Base-by-base conservation (phyloP, 768 basidiomycete species). In the Brasilioporus rufonigricans region DNA sequence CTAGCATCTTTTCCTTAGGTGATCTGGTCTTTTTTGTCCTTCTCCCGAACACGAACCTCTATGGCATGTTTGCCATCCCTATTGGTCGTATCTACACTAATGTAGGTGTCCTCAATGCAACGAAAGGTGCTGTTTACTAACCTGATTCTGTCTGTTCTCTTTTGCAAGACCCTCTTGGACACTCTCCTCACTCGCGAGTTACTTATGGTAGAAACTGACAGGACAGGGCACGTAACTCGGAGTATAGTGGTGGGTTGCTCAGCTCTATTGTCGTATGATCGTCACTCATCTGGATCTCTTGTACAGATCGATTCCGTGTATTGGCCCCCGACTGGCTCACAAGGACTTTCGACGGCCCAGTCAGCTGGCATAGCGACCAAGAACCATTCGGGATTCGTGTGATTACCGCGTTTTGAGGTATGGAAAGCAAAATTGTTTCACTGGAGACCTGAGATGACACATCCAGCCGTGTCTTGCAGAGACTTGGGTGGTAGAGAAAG, bases 71-170 rank as follows among this genome's bases (percentile, higher is more conserved):
- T 44, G 68, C 70, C 4, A 63, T 76, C 11, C 71, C 76, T 1
- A 65, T 77, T 18, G 75, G 76, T 24, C 72, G 77, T 16, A 76
- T 80, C 54, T 66, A 74, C 56, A 80, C 78, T 3, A 80, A 80
- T 47, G 79, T 80, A 52, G 63, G 77, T 48, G 5, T 47, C 9
- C 2, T 23, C 26, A 1, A n/a, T 12, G 19, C 9, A 43, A 11
- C n/a, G n/a, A 21, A 3, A 9, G 0, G 9, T 36, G 29, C 35
- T 29, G 27, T 29, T 9, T 4, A 29, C 27, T 29, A 29, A 29
- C 5, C 27, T 29, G 27, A 29, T 29, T 29, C 4, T 9, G 27
- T 29, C 11, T 6, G 12, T 35, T 10, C 16, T 26, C 19, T 44
- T 33, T 13, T 3, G 19, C 1, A 12, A 32, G 45, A 32, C 45